Evolutionary conservation across 345 rosid species (phyloP).

Genomic region (Eucalyptus erythrocorys): DNA sequence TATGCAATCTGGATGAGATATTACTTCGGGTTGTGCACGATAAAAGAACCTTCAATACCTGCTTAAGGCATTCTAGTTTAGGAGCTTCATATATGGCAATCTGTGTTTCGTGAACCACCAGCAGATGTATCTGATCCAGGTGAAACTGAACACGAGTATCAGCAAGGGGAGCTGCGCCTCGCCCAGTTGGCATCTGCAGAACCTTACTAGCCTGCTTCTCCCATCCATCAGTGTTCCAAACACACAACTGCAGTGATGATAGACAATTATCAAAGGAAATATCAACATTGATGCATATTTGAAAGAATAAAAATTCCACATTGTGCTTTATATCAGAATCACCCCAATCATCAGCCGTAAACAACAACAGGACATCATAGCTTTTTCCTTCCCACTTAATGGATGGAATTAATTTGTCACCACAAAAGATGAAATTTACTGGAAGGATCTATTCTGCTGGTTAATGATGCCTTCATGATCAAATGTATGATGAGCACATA

Average conservation of each 20-base stretch:
- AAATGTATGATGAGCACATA: not conserved
- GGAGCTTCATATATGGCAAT: conserved; percentile 74
- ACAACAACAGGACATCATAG: not conserved
- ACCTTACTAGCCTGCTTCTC: conserved; percentile 59
- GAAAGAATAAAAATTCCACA: not conserved
- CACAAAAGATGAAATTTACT: not conserved
- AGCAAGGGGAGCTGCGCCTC: conserved; percentile 39
- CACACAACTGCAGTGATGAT: conserved; percentile 43
- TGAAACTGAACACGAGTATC: conserved; percentile 88
- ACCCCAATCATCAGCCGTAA: not conserved
- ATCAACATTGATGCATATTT: not conserved
- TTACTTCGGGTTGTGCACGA: not conserved
- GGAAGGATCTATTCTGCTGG: not conserved
- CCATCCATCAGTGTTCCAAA: conserved; percentile 87
- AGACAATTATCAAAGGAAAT: not conserved
- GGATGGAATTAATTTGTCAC: not conserved
- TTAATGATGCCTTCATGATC: not conserved
- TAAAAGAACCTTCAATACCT: conserved; percentile 17
- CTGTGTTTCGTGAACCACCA: conserved; percentile 81
- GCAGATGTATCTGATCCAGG: conserved; percentile 54
- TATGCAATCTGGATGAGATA: not conserved
- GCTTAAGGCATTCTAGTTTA: conserved; percentile 63
- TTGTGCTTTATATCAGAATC: not conserved
- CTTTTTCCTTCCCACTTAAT: not conserved
- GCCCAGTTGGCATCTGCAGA: conserved; percentile 51